A percentile compares a stretch with the other conserved stretches of the same genome.
phyloP scores from a whole-genome alignment of 2,329 filamentous ascomycete species.

The Cordyceps tenuipes region DNA sequence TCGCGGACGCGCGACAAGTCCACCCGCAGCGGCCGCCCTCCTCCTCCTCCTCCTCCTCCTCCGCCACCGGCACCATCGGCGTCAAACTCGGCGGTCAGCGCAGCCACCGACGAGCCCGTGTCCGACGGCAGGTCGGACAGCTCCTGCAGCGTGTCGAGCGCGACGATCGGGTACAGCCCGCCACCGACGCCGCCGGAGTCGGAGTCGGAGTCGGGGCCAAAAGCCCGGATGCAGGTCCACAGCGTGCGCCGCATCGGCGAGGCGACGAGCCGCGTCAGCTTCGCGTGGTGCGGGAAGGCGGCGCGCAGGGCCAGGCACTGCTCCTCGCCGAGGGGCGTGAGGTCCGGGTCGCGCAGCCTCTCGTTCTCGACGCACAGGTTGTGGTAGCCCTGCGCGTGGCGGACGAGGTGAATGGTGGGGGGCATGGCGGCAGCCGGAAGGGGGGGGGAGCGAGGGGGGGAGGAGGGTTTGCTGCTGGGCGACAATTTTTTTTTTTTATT shows the following conservation, averaged over 20 bases:
- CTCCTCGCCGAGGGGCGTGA: slow-evolving; percentile 66
- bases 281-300: slow-evolving; percentile 55
- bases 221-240: slow-evolving; percentile 65
- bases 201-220: slow-evolving; percentile 35
- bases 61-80: slow-evolving; percentile 16
- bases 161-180: slow-evolving; percentile 40
- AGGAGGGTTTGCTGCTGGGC: background rate
- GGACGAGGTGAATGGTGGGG: slow-evolving; percentile 55
- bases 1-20: slow-evolving; percentile 54
- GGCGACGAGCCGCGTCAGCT: slow-evolving; percentile 62
- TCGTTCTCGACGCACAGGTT: slow-evolving; percentile 67
- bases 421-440: slow-evolving; percentile 28
- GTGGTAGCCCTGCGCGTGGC: slow-evolving; percentile 73
- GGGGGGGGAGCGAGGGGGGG: background rate
- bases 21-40: slow-evolving; percentile 52
- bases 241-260: slow-evolving; percentile 77
- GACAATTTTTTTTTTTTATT: too few species aligned
- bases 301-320: slow-evolving; percentile 61
- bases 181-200: background rate
- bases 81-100: slow-evolving; percentile 54
- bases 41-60: too few species aligned
- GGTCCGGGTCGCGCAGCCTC: slow-evolving; percentile 62
- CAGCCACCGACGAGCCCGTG: slow-evolving; percentile 51
- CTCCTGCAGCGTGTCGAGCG: slow-evolving; percentile 72
- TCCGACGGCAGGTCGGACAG: slow-evolving; percentile 68